Conservation (phyloP, 129 eudicot genomes). For the Daucus carota region DNA sequence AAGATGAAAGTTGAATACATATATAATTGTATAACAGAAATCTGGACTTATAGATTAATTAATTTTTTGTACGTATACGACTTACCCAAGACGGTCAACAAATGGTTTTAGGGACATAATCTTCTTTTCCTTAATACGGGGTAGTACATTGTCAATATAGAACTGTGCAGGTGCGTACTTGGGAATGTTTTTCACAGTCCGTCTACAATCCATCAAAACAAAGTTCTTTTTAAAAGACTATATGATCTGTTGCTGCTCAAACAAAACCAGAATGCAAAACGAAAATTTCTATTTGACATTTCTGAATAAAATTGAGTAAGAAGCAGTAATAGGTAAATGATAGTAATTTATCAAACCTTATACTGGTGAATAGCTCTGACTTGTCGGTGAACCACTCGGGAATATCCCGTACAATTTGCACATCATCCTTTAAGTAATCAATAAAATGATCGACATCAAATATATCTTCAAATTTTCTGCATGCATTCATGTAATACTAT, state of each 20-base stretch:
- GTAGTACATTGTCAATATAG: slow-evolving; percentile 91
- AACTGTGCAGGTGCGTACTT: slow-evolving; percentile 96
- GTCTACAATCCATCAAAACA: slow-evolving; percentile 42
- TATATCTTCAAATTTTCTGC: slow-evolving; percentile 97
- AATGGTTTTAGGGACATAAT: slow-evolving; percentile 95
- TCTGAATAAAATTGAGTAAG: not conserved
- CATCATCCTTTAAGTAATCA: slow-evolving; percentile 94
- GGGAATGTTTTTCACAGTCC: slow-evolving; percentile 92
- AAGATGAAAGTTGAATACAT: slow-evolving; percentile 15
- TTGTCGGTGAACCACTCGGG: slow-evolving; percentile 97
- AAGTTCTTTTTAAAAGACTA: not conserved
- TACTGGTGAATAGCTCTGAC: slow-evolving; percentile 77
- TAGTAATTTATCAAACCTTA: slow-evolving; percentile 50
- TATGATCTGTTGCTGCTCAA: not conserved
- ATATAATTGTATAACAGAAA: not conserved
- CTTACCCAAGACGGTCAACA: slow-evolving; percentile 99
- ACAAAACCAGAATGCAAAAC: not conserved
- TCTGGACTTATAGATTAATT: not conserved
- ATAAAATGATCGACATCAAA: slow-evolving; percentile 98
- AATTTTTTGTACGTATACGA: not conserved
- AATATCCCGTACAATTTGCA: slow-evolving; percentile 88
- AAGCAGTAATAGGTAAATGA: not conserved
- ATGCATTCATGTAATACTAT: slow-evolving; percentile 5
- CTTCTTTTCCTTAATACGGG: slow-evolving; percentile 93
- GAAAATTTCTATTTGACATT: not conserved